Evolutionary conservation across 106 monocot genomes (phyloP), one percentile per base, ranked within the genome.

Genomic region (Allium cepa): DNA sequence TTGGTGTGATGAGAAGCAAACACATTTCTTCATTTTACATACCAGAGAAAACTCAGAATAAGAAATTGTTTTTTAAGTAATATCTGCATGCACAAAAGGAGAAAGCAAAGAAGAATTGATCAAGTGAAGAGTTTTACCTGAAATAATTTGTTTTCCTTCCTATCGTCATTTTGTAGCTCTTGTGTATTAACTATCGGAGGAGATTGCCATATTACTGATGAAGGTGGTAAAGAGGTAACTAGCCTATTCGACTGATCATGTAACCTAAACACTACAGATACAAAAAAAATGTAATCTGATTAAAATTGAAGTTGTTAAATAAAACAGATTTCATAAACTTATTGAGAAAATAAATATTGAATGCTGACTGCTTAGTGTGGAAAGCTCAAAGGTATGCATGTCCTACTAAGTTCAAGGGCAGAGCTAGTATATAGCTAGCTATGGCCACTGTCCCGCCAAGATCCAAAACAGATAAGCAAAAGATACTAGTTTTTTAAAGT

Each of bases 191-290:
- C 56, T 50, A 74, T 69, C 50, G 69, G 18, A 14, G 73, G 79
- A 64, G 46, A 73, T 17, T 69, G 56, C 17, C 73, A 63, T 15
- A 58, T 58, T 68, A 69, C 28, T 53, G 73, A 79, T 22, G 73
- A 63, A 68, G 61, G 55, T 62, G 67, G 69, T 62, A 73, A 8
- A 69, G 63, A 63, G 28, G 63, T 63, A 70, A 50, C 49, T 69
- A 14, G 49, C 45, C 74, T 56, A 69, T 46, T 69, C 57, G 79
- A 62, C 74, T 69, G 79, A 63, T 79, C 79, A 57, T 69, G 73
- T 63, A 64, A 49, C 63, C 73, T 36, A 50, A 73, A 27, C 47
- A 74, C 79, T 79, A 69, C 62, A 73, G 49, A 50, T 1, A 28
- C 50, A 68, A 56, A 10, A 18, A 59, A 22, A 17, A 18, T 15